Conservation (phyloP, 1,139 yeast species). For the Pichia norvegensis region DNA sequence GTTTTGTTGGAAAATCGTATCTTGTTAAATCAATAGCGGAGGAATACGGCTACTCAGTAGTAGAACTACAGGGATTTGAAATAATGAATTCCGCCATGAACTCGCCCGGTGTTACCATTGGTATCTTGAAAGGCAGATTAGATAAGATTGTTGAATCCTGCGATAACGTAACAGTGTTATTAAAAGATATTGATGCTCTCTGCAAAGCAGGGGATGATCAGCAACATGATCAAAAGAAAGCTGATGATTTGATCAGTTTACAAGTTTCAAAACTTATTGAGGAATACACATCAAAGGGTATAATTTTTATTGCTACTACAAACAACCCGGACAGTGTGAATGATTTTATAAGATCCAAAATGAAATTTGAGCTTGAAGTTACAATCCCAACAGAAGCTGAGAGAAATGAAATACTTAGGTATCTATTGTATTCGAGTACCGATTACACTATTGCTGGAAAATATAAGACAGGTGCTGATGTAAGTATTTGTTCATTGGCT, state of each 20-base stretch:
- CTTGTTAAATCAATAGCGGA: constrained; percentile 48
- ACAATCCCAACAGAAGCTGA: constrained; percentile 76
- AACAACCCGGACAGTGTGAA: constrained; percentile 66
- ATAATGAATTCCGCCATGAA: constrained; percentile 53
- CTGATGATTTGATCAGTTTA: constrained; percentile 44
- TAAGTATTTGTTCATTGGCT: constrained; percentile 54
- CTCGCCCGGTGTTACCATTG: constrained; percentile 66
- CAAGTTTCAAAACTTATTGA: constrained; percentile 54
- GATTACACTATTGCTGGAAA: constrained; percentile 3
- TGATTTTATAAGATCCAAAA: constrained; percentile 55
- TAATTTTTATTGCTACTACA: constrained; percentile 61
- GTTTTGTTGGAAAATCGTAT: constrained; percentile 76
- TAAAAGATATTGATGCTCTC: constrained; percentile 70
- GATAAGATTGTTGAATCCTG: constrained; percentile 49
- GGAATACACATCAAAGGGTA: constrained; percentile 40
- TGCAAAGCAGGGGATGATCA: constrained; percentile 60
- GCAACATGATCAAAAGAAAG: constrained; percentile 35
- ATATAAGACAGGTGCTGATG: constrained; percentile 38
- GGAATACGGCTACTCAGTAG: constrained; percentile 58
- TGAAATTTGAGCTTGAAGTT: constrained; percentile 71
- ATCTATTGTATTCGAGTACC: constrained; percentile 29
- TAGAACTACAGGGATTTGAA: constrained; percentile 62
- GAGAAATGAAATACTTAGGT: constrained; percentile 54
- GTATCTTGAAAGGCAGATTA: constrained; percentile 64
- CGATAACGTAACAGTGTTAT: constrained; percentile 39